Percentiles rank a stretch among this genome's conserved stretches.
These are phyloP conservation scores for Schwanniomyces etchellsii DNA, from an alignment of 1,139 yeast genomes.

Conservation along the genomic window DNA sequence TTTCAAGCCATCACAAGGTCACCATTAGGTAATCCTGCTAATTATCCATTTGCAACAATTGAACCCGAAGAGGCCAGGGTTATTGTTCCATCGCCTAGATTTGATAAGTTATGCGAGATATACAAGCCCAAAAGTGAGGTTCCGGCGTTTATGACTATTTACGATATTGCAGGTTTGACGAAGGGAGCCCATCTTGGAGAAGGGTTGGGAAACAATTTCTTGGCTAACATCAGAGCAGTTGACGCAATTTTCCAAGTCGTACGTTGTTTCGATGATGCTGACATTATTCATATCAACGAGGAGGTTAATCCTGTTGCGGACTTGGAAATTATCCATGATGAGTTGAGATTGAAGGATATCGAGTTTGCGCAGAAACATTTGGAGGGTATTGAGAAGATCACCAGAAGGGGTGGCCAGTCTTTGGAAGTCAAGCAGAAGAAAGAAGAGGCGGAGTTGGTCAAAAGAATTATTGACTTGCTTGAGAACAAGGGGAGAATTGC, in stretches of 20 bases:
- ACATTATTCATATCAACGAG: conserved; percentile 95
- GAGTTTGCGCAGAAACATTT: conserved; percentile 90
- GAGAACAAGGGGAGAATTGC: conserved; percentile 88
- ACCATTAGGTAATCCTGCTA: conserved; percentile 96
- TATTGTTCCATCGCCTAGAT: conserved; percentile 88
- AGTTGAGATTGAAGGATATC: conserved; percentile 92
- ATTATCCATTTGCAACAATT: conserved; percentile 97
- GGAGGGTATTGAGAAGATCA: conserved; percentile 80
- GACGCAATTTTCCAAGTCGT: conserved; percentile 98
- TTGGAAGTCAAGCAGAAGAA: conserved; percentile 91
- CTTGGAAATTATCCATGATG: conserved; percentile 86
- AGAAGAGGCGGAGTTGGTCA: conserved; percentile 83
- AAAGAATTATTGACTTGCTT: conserved; percentile 67
- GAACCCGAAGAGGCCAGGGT: conserved; percentile 99
- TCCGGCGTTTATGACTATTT: conserved; percentile 90
- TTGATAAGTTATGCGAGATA: conserved; percentile 65
- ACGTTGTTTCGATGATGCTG: conserved; percentile 97
- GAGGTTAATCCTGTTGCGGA: conserved; percentile 96
- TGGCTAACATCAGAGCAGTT: conserved; percentile 95
- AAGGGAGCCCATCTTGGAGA: conserved; percentile 98
- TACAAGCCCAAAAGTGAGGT: conserved; percentile 84
- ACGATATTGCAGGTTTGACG: conserved; percentile 97
- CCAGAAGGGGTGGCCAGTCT: conserved; percentile 93
- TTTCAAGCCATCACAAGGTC: conserved; percentile 85
- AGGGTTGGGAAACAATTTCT: conserved; percentile 96